Conservation (phyloP, 495 filamentous ascomycete species). For the Daldinia concentrica region DNA sequence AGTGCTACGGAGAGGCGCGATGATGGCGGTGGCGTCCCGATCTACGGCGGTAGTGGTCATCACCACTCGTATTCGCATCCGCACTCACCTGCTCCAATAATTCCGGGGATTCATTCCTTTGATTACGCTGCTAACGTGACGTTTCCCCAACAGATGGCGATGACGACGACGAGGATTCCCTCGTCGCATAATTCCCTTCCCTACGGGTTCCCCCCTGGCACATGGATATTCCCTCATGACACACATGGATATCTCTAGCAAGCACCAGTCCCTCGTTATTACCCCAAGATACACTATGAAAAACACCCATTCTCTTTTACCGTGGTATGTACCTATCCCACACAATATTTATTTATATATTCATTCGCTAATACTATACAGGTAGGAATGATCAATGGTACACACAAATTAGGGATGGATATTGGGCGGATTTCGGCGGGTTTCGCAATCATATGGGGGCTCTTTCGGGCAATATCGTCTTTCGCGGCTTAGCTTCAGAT, state of each 20-base stretch:
- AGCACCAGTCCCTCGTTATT: slow-evolving; percentile 2
- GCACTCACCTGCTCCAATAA: slow-evolving; percentile 36
- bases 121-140: slow-evolving; percentile 46
- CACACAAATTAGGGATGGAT: background rate
- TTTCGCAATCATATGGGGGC: background rate
- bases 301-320: slow-evolving; percentile 13
- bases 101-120: slow-evolving; percentile 42
- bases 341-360: background rate
- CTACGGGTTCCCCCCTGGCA: slow-evolving; percentile 35
- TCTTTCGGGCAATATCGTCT: background rate
- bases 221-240: slow-evolving; percentile 42
- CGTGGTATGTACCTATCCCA: slow-evolving; percentile 31
- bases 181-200: slow-evolving; percentile 34
- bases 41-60: slow-evolving; percentile 21
- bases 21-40: slow-evolving; percentile 4
- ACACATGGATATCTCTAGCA: slow-evolving; percentile 42
- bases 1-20: slow-evolving; percentile 42
- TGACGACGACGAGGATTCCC: slow-evolving; percentile 8
- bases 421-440: background rate
- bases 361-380: background rate
- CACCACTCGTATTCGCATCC: slow-evolving; percentile 40
- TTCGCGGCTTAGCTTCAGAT: background rate
- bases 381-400: background rate
- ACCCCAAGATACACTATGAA: background rate
- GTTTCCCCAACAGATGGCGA: slow-evolving; percentile 40